Evolutionary conservation across 2,329 filamentous ascomycete genomes (phyloP).

Genomic region (Pseudogymnoascus sp.): DNA sequence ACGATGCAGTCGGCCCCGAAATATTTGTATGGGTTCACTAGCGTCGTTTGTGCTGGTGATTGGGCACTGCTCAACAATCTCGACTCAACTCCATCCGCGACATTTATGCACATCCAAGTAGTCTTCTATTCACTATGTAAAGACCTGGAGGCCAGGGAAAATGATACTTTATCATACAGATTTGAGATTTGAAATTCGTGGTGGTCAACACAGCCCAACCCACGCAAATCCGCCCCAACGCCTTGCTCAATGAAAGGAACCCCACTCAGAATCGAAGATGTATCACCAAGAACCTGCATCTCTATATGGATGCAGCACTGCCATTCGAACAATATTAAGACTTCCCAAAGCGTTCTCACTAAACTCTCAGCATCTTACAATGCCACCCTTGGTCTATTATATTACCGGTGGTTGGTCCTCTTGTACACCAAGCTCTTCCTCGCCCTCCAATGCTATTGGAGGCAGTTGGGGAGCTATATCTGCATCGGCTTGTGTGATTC

Average conservation of each 20-base stretch:
- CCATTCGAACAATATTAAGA: conserved; percentile 3
- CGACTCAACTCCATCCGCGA: not conserved
- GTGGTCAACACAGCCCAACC: not conserved
- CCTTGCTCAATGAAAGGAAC: not conserved
- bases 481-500: conserved; percentile 22
- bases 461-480: not conserved
- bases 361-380: not conserved
- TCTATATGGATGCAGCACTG: not conserved
- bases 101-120: not conserved
- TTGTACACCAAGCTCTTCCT: conserved; percentile 1
- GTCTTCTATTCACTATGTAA: conserved; percentile 4
- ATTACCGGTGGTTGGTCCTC: not conserved
- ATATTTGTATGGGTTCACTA: conserved; percentile 6
- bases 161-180: conserved; percentile 5
- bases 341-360: not conserved
- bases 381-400: not conserved
- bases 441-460: not conserved
- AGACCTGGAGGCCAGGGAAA: not conserved
- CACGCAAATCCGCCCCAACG: not conserved
- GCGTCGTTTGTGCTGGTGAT: not conserved
- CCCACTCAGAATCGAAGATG: not conserved
- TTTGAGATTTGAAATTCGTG: conserved; percentile 1
- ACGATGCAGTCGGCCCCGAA: not conserved
- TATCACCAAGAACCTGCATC: not conserved
- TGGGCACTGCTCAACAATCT: not conserved